Evolutionary conservation across 208 protist genomes (phyloP).

Genomic region (Strigomonas galati): DNA sequence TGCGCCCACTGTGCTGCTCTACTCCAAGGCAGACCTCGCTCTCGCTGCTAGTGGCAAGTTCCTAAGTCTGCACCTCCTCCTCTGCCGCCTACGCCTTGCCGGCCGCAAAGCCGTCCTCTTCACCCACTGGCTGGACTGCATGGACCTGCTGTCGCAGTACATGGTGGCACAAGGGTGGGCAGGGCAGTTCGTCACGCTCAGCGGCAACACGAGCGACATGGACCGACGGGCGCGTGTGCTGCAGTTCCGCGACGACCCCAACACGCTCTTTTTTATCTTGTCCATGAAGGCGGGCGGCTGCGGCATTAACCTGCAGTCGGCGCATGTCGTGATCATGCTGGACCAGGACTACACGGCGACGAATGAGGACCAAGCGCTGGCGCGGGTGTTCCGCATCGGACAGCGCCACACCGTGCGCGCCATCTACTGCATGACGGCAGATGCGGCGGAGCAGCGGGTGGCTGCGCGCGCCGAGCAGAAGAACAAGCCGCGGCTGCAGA

Average conservation of each 20-base stretch:
- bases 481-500: conserved; percentile 43
- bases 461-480: conserved; percentile 35
- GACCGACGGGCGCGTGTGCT: conserved; percentile 77
- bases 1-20: too few relatives aligned
- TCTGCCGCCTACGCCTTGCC: conserved; percentile 40
- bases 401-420: conserved; percentile 95
- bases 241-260: conserved; percentile 79
- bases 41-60: conserved; percentile 91
- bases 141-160: conserved; percentile 94
- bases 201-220: conserved; percentile 53
- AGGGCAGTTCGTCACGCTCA: conserved; percentile 38
- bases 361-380: conserved; percentile 96
- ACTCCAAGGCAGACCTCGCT: conserved; percentile 18
- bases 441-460: conserved; percentile 41
- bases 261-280: conserved; percentile 92
- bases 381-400: conserved; percentile 96
- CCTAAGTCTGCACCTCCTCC: conserved; percentile 75
- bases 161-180: conserved; percentile 58
- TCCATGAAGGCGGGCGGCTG: conserved; percentile 96
- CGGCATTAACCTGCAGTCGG: conserved; percentile 96
- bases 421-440: conserved; percentile 91
- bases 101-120: conserved; percentile 95
- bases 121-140: conserved; percentile 95
- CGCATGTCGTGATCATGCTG: conserved; percentile 96
- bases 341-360: conserved; percentile 97